These are phyloP conservation scores for Kernera saxatilis DNA, from an alignment of 345 rosid species.

Conservation along the genomic window DNA sequence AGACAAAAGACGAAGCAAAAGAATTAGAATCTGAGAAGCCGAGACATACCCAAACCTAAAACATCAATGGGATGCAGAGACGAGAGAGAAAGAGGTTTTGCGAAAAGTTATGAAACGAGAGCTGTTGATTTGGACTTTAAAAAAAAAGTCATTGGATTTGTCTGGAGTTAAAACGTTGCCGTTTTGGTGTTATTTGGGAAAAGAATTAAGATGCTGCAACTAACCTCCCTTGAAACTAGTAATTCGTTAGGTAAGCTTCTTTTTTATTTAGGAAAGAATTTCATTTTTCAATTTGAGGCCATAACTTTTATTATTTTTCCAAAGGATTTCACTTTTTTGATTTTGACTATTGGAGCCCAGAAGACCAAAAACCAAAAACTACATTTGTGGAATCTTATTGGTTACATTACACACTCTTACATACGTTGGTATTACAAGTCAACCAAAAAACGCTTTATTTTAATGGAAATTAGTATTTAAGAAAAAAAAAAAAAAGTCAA, in stretches of 20 bases:
- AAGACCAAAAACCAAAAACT: background rate
- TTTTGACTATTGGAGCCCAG: background rate
- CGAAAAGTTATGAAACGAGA: background rate
- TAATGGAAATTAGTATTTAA: no score
- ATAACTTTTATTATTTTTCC: background rate
- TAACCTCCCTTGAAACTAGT: background rate
- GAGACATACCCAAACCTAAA: constrained; percentile 14
- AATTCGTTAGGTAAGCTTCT: background rate
- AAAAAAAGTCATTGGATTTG: background rate
- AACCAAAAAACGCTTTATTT: no score
- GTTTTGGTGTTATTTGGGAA: background rate
- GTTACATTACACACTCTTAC: background rate
- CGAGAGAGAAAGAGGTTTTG: background rate
- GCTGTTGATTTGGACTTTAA: background rate
- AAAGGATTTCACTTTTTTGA: background rate
- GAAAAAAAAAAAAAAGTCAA: no score
- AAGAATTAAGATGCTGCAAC: background rate
- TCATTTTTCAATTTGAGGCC: background rate
- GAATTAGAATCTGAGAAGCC: background rate
- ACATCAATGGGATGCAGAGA: constrained; percentile 20
- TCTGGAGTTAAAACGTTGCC: background rate
- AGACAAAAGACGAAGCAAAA: background rate
- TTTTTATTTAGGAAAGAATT: background rate
- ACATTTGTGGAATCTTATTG: background rate
- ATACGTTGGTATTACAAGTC: no score